Percentiles rank a stretch among this genome's conserved stretches.
Conservation (phyloP, 345 rosid species). For the Rhizophora apiculata region DNA sequence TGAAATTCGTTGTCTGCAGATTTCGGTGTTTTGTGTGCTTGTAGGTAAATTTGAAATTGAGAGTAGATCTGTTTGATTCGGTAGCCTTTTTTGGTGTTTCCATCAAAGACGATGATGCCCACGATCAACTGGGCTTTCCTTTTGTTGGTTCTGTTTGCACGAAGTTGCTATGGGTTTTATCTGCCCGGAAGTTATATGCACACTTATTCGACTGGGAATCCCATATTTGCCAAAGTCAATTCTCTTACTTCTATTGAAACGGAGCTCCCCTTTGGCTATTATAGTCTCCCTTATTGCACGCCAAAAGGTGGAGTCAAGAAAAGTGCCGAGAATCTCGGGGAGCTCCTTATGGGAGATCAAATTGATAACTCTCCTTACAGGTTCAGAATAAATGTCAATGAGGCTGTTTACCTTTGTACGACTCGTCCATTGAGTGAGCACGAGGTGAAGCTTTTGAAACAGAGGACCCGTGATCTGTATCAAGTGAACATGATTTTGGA, state of each 20-base stretch:
- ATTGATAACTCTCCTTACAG: slow-evolving; percentile 79
- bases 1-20: too few species aligned
- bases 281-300: slow-evolving; percentile 70
- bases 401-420: slow-evolving; percentile 67
- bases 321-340: slow-evolving; percentile 89
- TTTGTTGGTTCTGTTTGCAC: slow-evolving; percentile 36
- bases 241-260: slow-evolving; percentile 92
- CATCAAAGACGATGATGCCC: slow-evolving; percentile 29
- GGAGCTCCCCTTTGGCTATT: slow-evolving; percentile 79
- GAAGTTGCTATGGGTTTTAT: slow-evolving; percentile 64
- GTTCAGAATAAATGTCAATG: slow-evolving; percentile 67
- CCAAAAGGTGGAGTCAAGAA: slow-evolving; percentile 58
- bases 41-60: too few species aligned
- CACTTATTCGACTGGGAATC: slow-evolving; percentile 50
- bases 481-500: slow-evolving; percentile 88
- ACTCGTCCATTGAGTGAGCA: slow-evolving; percentile 54
- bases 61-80: slow-evolving; percentile 8
- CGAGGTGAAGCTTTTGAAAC: slow-evolving; percentile 83
- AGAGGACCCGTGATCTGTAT: slow-evolving; percentile 73
- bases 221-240: slow-evolving; percentile 65
- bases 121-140: slow-evolving; percentile 35
- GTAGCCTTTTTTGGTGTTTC: not conserved
- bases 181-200: slow-evolving; percentile 88
- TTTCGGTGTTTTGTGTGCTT: too few species aligned
- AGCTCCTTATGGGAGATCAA: slow-evolving; percentile 90